Conservation (phyloP, 2,329 filamentous ascomycete genomes). For the Trichoderma koningiopsis region DNA sequence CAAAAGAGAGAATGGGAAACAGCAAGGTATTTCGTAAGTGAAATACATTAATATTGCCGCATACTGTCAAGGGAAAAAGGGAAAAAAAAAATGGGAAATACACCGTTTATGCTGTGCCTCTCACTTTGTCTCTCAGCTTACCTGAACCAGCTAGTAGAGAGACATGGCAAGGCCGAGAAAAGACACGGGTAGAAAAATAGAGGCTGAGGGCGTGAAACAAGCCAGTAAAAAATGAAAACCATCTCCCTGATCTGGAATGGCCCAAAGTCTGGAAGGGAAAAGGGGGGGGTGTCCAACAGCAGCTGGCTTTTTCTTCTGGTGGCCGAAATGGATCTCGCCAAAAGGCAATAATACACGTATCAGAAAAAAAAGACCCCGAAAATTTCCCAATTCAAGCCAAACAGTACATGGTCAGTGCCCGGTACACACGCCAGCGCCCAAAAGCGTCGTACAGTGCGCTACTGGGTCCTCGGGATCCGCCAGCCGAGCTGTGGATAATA, state of each 20-base stretch:
- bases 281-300: neutral
- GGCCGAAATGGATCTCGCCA: conserved; percentile 3
- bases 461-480: neutral
- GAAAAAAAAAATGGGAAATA: neutral
- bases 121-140: conserved; percentile 1
- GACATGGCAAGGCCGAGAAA: neutral
- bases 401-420: neutral
- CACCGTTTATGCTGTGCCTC: neutral
- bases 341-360: conserved; percentile 12
- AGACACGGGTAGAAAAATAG: neutral
- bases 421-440: neutral
- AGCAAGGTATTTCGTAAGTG: neutral
- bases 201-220: neutral
- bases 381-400: neutral
- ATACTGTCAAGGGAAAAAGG: neutral
- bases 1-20: neutral
- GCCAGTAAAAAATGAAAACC: conserved; percentile 10
- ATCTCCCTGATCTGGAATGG: conserved; percentile 25
- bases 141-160: conserved; percentile 11
- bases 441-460: conserved; percentile 11
- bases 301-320: neutral
- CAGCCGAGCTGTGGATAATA: conserved; percentile 15
- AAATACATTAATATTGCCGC: conserved; percentile 12
- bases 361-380: conserved; percentile 2
- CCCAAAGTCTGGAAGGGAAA: neutral